These are phyloP conservation scores for Kandelia obovata DNA, from an alignment of 345 rosid genomes.

Conservation along the genomic window DNA sequence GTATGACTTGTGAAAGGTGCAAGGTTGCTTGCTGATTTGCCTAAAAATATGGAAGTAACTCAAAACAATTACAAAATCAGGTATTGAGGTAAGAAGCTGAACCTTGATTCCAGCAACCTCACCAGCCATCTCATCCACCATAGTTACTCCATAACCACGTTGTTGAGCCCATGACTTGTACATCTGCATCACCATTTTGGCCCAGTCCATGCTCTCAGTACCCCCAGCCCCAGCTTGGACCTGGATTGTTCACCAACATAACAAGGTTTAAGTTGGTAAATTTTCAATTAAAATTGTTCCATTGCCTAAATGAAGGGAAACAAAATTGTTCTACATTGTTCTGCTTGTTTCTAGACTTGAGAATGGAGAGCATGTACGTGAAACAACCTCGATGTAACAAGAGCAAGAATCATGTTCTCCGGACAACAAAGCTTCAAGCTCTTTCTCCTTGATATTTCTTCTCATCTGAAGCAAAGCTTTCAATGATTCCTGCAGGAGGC, in stretches of 20 bases:
- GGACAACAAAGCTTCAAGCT: conserved; percentile 85
- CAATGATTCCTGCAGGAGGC: conserved; percentile 55
- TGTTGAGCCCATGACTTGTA: conserved; percentile 77
- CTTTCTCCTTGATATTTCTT: conserved; percentile 71
- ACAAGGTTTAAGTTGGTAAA: conserved; percentile 8
- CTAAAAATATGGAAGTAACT: no score
- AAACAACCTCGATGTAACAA: conserved; percentile 75
- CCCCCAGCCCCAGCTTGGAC: conserved; percentile 99
- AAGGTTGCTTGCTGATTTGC: no score
- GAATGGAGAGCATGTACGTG: neutral
- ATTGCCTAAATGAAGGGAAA: neutral
- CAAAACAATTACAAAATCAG: no score
- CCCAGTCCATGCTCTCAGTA: conserved; percentile 99
- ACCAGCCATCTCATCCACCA: conserved; percentile 88
- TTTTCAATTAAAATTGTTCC: neutral
- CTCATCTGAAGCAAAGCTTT: conserved; percentile 72
- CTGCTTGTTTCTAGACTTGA: neutral
- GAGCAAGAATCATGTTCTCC: conserved; percentile 75
- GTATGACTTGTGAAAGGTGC: no score
- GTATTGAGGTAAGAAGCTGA: conserved; percentile 20
- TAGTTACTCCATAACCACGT: conserved; percentile 53
- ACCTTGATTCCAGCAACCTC: conserved; percentile 98
- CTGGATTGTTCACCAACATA: conserved; percentile 32
- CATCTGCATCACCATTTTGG: conserved; percentile 93
- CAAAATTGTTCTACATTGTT: neutral